Base-by-base conservation (phyloP, 75 land plant species). In the Pinus tabuliformis region DNA sequence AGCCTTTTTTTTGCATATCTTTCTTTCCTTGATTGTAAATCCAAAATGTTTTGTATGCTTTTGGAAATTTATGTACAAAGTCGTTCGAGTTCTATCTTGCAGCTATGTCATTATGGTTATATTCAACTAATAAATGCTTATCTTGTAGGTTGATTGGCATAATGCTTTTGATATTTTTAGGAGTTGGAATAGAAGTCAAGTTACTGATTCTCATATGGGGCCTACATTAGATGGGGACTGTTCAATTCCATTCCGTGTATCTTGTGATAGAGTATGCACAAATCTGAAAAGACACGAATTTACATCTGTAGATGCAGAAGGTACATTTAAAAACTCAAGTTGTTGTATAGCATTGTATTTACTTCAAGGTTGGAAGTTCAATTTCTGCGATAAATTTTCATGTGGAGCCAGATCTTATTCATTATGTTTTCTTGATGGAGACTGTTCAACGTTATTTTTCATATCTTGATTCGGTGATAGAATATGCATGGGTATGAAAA, bases 291-390 rank as follows among this genome's bases (percentile, higher is more conserved):
- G 77, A 57, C 87, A 85, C 28, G 79, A 58, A 39, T 85, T 78
- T 74, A 83, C 87, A 49, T 83, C 86, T 22, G 75, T 85, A 83
- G 87, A 85, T 57, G 86, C 83, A 61, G 81, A 86, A 78, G 87
- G 87, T 83, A 78, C 8, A 18, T 30, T 73, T 78, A 37, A 6
- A 70, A n/a, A 49, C 54, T 78, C n/a, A 58, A 18, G 26, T 26
- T 26, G 24, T n/a, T 37, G 9, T 66, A 8, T 66, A 66, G 71
- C 45, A 39, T 66, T 66, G 12, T 6, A 39, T 63, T 63, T 63
- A 36, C 36, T 18, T 8, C 71, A 18, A 72, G 56, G 52, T 26
- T 72, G 57, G 15, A 72, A 72, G 13, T 52, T 72, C 17, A 39
- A 12, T 54, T 37, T 70, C 39, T 30, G 17, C 20, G 45, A 22